Evolutionary conservation across 2,329 filamentous ascomycete species (phyloP).

Genomic region (Coniella vitis): DNA sequence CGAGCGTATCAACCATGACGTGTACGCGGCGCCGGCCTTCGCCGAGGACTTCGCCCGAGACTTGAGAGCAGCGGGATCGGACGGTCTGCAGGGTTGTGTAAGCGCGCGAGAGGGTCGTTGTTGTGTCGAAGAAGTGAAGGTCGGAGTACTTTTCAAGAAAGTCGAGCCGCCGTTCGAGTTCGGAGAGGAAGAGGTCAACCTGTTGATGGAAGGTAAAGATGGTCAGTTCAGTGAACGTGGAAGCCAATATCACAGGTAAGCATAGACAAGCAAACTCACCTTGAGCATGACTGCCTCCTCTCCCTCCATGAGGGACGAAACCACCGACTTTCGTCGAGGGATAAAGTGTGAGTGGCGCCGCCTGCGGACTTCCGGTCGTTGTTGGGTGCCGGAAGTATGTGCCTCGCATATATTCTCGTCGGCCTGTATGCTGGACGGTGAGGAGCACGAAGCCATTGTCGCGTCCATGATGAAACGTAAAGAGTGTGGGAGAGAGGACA

Average conservation of each 20-base stretch:
- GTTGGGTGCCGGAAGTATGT: slow-evolving; percentile 18
- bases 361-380: slow-evolving; percentile 30
- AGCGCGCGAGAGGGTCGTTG: slow-evolving; percentile 75
- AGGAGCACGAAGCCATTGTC: slow-evolving; percentile 11
- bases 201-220: slow-evolving; percentile 25
- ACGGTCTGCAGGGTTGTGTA: slow-evolving; percentile 84
- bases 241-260: too few species aligned
- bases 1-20: slow-evolving; percentile 87
- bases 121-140: slow-evolving; percentile 52
- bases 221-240: not conserved
- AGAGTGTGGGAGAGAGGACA: not conserved
- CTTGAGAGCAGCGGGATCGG: slow-evolving; percentile 78
- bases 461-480: slow-evolving; percentile 3
- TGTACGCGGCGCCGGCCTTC: slow-evolving; percentile 77
- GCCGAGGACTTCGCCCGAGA: slow-evolving; percentile 84
- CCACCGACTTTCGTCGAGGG: slow-evolving; percentile 51
- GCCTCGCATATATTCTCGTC: slow-evolving; percentile 25
- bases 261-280: too few species aligned
- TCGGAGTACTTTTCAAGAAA: slow-evolving; percentile 85
- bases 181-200: slow-evolving; percentile 75
- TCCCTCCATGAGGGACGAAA: slow-evolving; percentile 53
- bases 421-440: not conserved
- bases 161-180: slow-evolving; percentile 80
- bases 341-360: slow-evolving; percentile 53
- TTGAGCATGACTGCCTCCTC: slow-evolving; percentile 56